Conservation (phyloP, 768 basidiomycete species). For the Mycena alexandri region DNA sequence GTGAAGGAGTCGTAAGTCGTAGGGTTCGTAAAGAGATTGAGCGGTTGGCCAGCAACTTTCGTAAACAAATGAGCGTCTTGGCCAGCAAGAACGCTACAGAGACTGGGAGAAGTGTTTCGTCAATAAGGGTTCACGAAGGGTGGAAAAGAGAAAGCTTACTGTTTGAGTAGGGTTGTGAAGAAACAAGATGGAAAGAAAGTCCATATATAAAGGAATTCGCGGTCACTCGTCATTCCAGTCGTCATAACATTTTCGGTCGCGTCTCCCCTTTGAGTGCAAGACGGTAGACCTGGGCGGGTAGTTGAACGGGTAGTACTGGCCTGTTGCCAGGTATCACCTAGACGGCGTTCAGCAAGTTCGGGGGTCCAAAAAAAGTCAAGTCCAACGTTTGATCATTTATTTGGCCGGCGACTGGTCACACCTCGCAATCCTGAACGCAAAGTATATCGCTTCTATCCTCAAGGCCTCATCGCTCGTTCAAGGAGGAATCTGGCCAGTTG, state of each 20-base stretch:
- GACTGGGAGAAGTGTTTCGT: background rate
- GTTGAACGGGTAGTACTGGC: background rate
- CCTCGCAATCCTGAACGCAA: too few species aligned
- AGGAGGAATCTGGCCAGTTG: too few species aligned
- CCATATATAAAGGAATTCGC: constrained; percentile 11
- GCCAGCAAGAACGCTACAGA: constrained; percentile 56
- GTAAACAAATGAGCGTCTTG: constrained; percentile 57
- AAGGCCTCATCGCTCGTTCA: too few species aligned
- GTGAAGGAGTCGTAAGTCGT: constrained; percentile 39
- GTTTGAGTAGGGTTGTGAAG: constrained; percentile 2
- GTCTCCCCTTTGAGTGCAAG: background rate
- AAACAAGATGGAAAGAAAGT: background rate
- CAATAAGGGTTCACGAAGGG: background rate
- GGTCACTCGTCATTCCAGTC: constrained; percentile 19
- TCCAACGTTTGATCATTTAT: too few species aligned
- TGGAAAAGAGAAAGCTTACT: background rate
- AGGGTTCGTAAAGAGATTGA: constrained; percentile 32
- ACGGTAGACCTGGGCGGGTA: constrained; percentile 5
- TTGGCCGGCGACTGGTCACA: too few species aligned
- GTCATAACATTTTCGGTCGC: constrained; percentile 12
- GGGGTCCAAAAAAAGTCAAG: too few species aligned
- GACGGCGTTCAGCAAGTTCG: too few species aligned
- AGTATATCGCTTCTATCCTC: too few species aligned
- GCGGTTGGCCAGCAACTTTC: too few species aligned
- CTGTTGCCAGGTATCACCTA: constrained; percentile 10